Evolutionary conservation across 2,329 filamentous ascomycete genomes (phyloP).

Genomic region (Colletotrichum tabaci): DNA sequence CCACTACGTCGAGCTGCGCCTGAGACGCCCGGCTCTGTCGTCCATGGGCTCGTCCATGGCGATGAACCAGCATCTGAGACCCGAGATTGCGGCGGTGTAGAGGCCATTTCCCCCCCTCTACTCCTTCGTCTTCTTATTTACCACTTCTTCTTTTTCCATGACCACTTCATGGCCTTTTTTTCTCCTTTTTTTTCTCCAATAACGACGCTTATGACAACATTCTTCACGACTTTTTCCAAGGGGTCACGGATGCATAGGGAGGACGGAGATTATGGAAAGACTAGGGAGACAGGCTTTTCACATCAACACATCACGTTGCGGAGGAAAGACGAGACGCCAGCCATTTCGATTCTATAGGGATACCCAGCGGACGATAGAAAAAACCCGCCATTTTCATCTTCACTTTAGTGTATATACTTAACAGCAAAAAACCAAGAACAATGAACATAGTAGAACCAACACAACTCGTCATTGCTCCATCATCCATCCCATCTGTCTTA

Average conservation of each 20-base stretch:
- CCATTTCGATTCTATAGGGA: constrained; percentile 19
- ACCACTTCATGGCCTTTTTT: no score
- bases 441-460: background rate
- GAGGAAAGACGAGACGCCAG: background rate
- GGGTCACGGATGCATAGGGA: background rate
- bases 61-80: constrained; percentile 11
- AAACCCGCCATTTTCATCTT: constrained; percentile 8
- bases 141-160: no score
- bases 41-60: background rate
- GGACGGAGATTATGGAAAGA: background rate
- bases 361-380: constrained; percentile 27
- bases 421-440: background rate
- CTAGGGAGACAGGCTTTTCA: background rate
- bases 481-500: background rate
- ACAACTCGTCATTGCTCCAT: no score
- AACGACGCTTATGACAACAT: constrained; percentile 7
- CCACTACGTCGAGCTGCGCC: constrained; percentile 52
- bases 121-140: no score
- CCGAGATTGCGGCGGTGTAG: constrained; percentile 21
- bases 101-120: no score
- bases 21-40: constrained; percentile 10
- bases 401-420: constrained; percentile 13
- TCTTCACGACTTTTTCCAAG: background rate
- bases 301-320: background rate
- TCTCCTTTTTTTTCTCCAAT: background rate